These are phyloP conservation scores for Fusarium nodosum DNA, from an alignment of 2,329 filamentous ascomycete genomes.

Conservation along the genomic window DNA sequence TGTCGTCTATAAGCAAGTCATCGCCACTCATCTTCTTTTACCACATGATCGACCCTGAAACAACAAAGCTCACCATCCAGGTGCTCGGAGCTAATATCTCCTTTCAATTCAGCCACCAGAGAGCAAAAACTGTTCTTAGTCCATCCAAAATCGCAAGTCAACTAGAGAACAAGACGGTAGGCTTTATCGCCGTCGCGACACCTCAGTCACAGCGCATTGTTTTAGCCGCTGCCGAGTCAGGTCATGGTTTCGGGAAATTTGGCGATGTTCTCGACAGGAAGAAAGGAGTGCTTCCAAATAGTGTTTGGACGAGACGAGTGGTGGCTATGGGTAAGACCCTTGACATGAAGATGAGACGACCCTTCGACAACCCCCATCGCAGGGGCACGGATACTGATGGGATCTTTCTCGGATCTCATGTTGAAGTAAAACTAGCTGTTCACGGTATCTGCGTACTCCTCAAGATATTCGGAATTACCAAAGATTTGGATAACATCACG, in stretches of 20 bases:
- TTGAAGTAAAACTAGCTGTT: conserved; percentile 58
- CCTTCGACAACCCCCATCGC: conserved; percentile 47
- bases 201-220: conserved; percentile 43
- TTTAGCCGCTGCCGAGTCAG: conserved; percentile 53
- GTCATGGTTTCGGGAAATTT: conserved; percentile 49
- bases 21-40: conserved; percentile 51
- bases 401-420: conserved; percentile 54
- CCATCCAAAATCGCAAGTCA: conserved; percentile 12
- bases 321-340: conserved; percentile 51
- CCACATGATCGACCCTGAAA: conserved; percentile 49
- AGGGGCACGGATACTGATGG: conserved; percentile 34
- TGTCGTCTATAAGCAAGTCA: conserved; percentile 36
- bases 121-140: conserved; percentile 22
- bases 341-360: conserved; percentile 48
- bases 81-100: conserved; percentile 53
- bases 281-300: conserved; percentile 49
- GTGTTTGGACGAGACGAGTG: conserved; percentile 51
- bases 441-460: conserved; percentile 53
- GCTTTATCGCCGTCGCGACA: conserved; percentile 51
- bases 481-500: conserved; percentile 42
- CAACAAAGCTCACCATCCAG: conserved; percentile 47
- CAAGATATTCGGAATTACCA: conserved; percentile 44
- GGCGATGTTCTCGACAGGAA: conserved; percentile 52
- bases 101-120: conserved; percentile 50
- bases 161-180: conserved; percentile 52